These are phyloP conservation scores for Penstemon eatonii DNA, from an alignment of 257 asterid species.

Conservation along the genomic window DNA sequence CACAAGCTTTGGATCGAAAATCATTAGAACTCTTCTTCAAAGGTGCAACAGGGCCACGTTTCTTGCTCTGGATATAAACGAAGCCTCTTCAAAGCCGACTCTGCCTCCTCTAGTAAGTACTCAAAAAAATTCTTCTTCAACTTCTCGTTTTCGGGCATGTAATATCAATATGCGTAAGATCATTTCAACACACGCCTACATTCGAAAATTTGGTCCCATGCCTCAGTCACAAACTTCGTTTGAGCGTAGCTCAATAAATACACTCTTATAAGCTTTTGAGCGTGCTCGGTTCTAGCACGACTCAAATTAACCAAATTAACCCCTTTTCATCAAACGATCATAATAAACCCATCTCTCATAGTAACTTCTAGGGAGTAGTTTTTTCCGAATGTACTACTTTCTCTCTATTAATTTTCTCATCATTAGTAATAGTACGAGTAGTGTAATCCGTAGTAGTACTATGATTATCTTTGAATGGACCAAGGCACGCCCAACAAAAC, in stretches of 20 bases:
- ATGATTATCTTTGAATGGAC: background rate
- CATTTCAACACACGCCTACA: slow-evolving; percentile 55
- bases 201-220: slow-evolving; percentile 55
- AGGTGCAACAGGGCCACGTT: background rate
- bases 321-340: slow-evolving; percentile 22
- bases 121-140: slow-evolving; percentile 31
- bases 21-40: background rate
- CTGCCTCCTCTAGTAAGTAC: slow-evolving; percentile 47
- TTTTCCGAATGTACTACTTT: background rate
- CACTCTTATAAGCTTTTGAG: background rate
- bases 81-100: slow-evolving; percentile 43
- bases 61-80: slow-evolving; percentile 48
- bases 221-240: slow-evolving; percentile 26
- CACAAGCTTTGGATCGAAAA: background rate
- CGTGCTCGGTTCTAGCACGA: background rate
- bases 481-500: slow-evolving; percentile 45
- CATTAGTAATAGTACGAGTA: no score
- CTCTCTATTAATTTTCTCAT: background rate
- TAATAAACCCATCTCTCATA: slow-evolving; percentile 39
- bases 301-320: slow-evolving; percentile 25
- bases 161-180: slow-evolving; percentile 47
- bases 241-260: background rate
- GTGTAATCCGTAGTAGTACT: background rate
- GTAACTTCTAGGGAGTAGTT: slow-evolving; percentile 29
- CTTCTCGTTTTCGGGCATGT: slow-evolving; percentile 9